Conservation (phyloP, 192 early-diverging fungal genomes). For the Dimargaris xerosporica region DNA sequence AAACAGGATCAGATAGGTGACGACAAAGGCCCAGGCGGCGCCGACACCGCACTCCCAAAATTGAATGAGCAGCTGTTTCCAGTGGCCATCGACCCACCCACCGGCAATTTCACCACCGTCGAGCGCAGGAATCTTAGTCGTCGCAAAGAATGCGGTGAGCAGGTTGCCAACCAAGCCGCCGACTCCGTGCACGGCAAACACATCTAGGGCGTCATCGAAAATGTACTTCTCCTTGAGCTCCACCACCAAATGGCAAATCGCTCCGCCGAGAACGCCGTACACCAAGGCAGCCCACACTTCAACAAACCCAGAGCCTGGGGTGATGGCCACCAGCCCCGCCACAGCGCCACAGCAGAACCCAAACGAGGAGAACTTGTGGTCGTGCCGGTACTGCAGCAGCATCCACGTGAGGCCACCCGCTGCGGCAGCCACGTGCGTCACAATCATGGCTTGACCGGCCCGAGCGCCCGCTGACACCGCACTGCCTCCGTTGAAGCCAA, state of each 20-base stretch:
- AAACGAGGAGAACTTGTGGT: conserved; percentile 70
- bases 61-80: conserved; percentile 65
- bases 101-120: conserved; percentile 44
- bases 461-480: conserved; percentile 64
- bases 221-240: conserved; percentile 70
- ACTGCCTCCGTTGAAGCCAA: conserved; percentile 90
- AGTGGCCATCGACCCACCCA: conserved; percentile 71
- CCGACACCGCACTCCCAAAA: conserved; percentile 52
- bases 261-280: conserved; percentile 57
- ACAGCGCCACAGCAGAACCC: conserved; percentile 92
- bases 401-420: conserved; percentile 76
- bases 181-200: conserved; percentile 78
- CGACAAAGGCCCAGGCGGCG: conserved; percentile 57
- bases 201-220: conserved; percentile 87
- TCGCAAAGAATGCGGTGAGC: conserved; percentile 77
- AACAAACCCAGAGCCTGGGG: conserved; percentile 82
- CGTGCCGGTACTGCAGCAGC: conserved; percentile 58
- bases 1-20: conserved; percentile 55
- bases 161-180: conserved; percentile 70
- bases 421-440: conserved; percentile 75
- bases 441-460: conserved; percentile 69
- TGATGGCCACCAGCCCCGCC: conserved; percentile 82
- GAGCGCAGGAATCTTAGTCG: conserved; percentile 46
- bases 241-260: conserved; percentile 66
- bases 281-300: conserved; percentile 64